phyloP scores from a whole-genome alignment of 176 grass and related monocot genomes.

The Alopecurus myosuroides region DNA sequence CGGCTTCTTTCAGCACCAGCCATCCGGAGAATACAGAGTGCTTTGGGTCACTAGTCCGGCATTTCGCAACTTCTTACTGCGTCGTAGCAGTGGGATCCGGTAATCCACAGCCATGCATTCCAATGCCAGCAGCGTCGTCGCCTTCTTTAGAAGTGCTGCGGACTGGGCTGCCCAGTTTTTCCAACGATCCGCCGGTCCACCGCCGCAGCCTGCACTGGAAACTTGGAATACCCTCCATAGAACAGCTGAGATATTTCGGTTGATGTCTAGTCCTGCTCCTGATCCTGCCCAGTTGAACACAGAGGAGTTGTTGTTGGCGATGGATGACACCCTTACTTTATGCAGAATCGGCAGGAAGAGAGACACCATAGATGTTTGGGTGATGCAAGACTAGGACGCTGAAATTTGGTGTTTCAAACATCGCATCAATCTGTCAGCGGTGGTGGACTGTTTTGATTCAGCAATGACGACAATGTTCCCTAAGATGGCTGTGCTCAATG shows the following conservation, averaged over 20 bases:
- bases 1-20: background rate
- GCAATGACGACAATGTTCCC: no score
- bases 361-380: background rate
- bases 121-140: background rate
- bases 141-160: background rate
- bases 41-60: background rate
- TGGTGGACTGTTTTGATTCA: no score
- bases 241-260: background rate
- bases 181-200: background rate
- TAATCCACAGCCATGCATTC: background rate
- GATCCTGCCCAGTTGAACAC: background rate
- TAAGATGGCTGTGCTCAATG: background rate
- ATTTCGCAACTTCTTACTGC: background rate
- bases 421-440: background rate
- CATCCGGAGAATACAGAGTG: background rate
- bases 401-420: background rate
- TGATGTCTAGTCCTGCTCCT: background rate
- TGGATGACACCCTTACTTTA: background rate
- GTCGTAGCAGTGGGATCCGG: background rate
- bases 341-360: background rate
- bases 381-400: background rate
- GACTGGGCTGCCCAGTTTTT: background rate
- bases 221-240: background rate
- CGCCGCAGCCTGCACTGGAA: background rate
- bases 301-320: background rate